phyloP scores from a whole-genome alignment of 2,329 filamentous ascomycete genomes.

The Colletotrichum australisinense region DNA sequence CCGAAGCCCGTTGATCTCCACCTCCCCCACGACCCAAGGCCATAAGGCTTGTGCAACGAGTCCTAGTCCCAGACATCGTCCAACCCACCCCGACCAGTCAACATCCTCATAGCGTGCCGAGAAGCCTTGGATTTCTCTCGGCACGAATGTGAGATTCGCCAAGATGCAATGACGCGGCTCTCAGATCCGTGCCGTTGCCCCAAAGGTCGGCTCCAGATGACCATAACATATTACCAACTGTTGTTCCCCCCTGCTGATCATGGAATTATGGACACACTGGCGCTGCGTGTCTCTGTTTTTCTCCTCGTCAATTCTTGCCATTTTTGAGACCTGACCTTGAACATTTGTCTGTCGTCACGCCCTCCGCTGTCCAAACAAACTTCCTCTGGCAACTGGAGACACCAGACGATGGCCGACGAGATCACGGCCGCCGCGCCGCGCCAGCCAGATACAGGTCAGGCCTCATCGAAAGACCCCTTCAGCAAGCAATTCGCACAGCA shows the following conservation, averaged over 20 bases:
- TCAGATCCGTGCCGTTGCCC: background rate
- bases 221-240: background rate
- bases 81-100: slow-evolving; percentile 7
- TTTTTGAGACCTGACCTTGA: background rate
- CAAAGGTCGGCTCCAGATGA: background rate
- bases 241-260: background rate
- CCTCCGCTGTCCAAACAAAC: background rate
- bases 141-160: slow-evolving; percentile 22
- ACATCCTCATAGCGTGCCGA: slow-evolving; percentile 22
- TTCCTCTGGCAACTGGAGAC: background rate
- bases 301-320: slow-evolving; percentile 13
- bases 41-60: slow-evolving; percentile 20
- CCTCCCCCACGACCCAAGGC: background rate
- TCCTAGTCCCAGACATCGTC: slow-evolving; percentile 12
- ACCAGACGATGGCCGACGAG: slow-evolving; percentile 53
- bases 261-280: background rate
- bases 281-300: background rate
- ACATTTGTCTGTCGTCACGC: background rate
- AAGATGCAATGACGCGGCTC: slow-evolving; percentile 33
- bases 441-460: slow-evolving; percentile 58
- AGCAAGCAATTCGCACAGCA: background rate
- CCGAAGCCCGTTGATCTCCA: background rate
- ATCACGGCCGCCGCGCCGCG: slow-evolving; percentile 65
- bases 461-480: slow-evolving; percentile 40
- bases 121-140: slow-evolving; percentile 23